Base-by-base conservation (phyloP, 495 filamentous ascomycete species). In the Amniculicola lignicola region DNA sequence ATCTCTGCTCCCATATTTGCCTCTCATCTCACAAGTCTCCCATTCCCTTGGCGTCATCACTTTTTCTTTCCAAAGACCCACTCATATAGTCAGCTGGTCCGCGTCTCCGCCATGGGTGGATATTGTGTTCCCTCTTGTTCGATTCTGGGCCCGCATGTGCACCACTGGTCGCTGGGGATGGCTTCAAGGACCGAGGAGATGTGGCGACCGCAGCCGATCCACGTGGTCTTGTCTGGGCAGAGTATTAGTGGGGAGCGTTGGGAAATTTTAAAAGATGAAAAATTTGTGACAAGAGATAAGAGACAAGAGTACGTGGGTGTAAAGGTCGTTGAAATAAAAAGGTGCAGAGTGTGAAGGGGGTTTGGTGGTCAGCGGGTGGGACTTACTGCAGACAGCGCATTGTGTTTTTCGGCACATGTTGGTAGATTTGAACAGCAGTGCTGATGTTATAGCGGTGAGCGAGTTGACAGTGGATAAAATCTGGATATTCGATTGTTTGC, bases 121-220 rank as follows among this genome's bases (percentile, higher is more conserved):
- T 70, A 73, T 47, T 59, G n/a, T 16, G 61, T 62, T 2, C 71
- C 70, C 11, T 66, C 66, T 35, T 55, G 62, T 59, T 71, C 68
- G 42, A 72, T 61, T 56, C 71, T 67, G 25, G 70, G 70, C 27
- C 63, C 73, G 60, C 79, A 81, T 2, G 72, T 73, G 66, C 75
- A 83, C 38, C 70, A 69, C 15, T 76, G 57, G 1, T 58, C 65
- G 19, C 68, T 63, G 0, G 75, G 67, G 12, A 83, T 71, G 1
- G 54, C 35, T 31, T 72, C 54, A 59, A 83, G 75, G 23, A 74
- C 68, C 14, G 22, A 28, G 1, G 71, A 62, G n/a, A 73, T 59
- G 49, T 73, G 71, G 31, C 56, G 57, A 57, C 67, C 68, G 57
- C 70, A 72, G 37, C 70, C 71, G 59, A 59, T 70, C 70, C 70